Conservation (phyloP, 1,139 yeast genomes). For the Pichia sp. region DNA sequence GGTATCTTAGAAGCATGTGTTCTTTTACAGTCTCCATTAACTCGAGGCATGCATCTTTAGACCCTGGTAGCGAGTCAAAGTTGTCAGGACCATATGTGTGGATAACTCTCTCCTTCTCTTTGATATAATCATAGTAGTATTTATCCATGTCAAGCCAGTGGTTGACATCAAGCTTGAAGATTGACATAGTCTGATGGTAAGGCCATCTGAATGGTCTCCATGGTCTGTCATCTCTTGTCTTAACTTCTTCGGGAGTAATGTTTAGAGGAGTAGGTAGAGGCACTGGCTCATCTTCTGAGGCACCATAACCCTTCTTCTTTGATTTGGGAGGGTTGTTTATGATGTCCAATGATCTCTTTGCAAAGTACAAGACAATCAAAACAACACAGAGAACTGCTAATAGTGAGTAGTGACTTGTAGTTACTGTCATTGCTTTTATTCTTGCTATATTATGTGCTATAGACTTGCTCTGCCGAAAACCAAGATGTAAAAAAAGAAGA, state of each 20-base stretch:
- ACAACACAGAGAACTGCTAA: slow-evolving; percentile 11
- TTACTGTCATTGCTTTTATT: not conserved
- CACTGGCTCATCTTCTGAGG: slow-evolving; percentile 33
- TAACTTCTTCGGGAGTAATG: slow-evolving; percentile 65
- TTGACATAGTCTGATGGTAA: slow-evolving; percentile 75
- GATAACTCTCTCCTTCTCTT: slow-evolving; percentile 57
- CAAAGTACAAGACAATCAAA: slow-evolving; percentile 17
- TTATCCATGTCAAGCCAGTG: slow-evolving; percentile 82
- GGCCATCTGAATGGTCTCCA: slow-evolving; percentile 84
- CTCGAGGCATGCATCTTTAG: slow-evolving; percentile 59
- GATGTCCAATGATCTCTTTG: slow-evolving; percentile 10
- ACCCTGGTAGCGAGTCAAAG: slow-evolving; percentile 65
- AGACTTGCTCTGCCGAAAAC: too few species aligned
- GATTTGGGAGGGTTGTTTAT: not conserved
- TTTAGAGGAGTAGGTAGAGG: slow-evolving; percentile 57
- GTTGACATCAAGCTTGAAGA: slow-evolving; percentile 61
- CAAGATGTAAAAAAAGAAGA: too few species aligned
- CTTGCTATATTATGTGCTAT: too few species aligned
- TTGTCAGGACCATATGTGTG: slow-evolving; percentile 57
- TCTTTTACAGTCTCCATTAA: slow-evolving; percentile 57
- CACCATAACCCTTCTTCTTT: slow-evolving; percentile 23
- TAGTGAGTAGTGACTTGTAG: not conserved
- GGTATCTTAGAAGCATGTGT: slow-evolving; percentile 60
- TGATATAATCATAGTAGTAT: slow-evolving; percentile 60
- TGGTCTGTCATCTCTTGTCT: slow-evolving; percentile 65